Percentiles rank a stretch among this genome's conserved stretches.
Conservation (phyloP, 805 yeast species). For the Saturnispora diversa region DNA sequence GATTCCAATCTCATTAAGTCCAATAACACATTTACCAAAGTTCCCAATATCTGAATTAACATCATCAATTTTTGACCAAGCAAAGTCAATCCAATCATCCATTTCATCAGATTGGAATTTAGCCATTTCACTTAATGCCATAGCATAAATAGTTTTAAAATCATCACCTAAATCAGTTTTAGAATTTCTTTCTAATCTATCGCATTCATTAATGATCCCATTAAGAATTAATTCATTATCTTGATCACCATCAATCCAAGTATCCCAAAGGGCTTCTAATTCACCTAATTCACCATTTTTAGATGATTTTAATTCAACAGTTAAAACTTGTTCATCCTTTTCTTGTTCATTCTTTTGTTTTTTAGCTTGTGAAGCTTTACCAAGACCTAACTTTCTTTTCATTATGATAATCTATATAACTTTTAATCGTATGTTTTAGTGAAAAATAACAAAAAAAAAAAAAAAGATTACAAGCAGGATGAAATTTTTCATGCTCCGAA, state of each 20-base stretch:
- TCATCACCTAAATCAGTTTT: constrained; percentile 36
- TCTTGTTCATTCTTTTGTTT: constrained; percentile 32
- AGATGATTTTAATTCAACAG: constrained; percentile 62
- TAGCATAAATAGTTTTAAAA: constrained; percentile 69
- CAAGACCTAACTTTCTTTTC: constrained; percentile 61
- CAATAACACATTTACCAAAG: constrained; percentile 48
- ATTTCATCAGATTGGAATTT: constrained; percentile 34
- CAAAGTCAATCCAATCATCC: constrained; percentile 49
- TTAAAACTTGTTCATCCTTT: constrained; percentile 31
- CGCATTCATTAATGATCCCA: constrained; percentile 91
- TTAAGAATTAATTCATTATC: constrained; percentile 61
- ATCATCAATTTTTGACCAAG: constrained; percentile 56
- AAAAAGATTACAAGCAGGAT: neutral
- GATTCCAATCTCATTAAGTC: constrained; percentile 51
- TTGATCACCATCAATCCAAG: constrained; percentile 47
- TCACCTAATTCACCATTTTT: constrained; percentile 77
- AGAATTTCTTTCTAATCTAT: constrained; percentile 54
- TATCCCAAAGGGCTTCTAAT: constrained; percentile 61
- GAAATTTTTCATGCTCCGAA: constrained; percentile 3
- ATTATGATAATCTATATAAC: neutral
- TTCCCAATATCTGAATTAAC: constrained; percentile 48
- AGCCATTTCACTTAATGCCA: constrained; percentile 59
- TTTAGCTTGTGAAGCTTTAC: constrained; percentile 43
- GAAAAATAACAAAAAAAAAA: neutral
- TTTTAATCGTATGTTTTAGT: constrained; percentile 4